These are phyloP conservation scores for Mycena albidolilacea DNA, from an alignment of 768 basidiomycete species.

Conservation along the genomic window DNA sequence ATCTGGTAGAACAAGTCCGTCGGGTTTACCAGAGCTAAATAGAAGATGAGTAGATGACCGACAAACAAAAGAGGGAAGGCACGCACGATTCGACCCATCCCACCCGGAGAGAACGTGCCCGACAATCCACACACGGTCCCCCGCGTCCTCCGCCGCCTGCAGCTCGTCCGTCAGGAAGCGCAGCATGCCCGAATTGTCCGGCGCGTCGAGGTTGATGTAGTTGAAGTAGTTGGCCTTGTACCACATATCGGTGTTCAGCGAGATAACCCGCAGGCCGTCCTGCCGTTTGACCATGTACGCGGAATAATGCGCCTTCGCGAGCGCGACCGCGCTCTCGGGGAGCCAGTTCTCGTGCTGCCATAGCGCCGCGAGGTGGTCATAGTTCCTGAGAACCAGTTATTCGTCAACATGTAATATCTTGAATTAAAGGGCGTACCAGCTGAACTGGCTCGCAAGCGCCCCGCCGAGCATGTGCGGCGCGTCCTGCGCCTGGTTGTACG, in stretches of 20 bases:
- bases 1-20: conserved; percentile 55
- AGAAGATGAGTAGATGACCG: background rate
- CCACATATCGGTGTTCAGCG: conserved; percentile 83
- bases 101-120: conserved; percentile 56
- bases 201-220: conserved; percentile 80
- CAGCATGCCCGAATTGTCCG: conserved; percentile 83
- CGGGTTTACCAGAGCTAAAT: conserved; percentile 35
- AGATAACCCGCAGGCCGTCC: conserved; percentile 80
- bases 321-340: conserved; percentile 65
- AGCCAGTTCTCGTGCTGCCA: conserved; percentile 85
- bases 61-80: background rate
- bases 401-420: background rate
- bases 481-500: conserved; percentile 76
- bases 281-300: conserved; percentile 78
- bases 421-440: conserved; percentile 54
- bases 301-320: conserved; percentile 78
- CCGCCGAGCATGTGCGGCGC: conserved; percentile 72
- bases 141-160: conserved; percentile 83
- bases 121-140: conserved; percentile 73
- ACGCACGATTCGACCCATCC: conserved; percentile 83
- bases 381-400: conserved; percentile 59
- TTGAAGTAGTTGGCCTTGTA: conserved; percentile 75
- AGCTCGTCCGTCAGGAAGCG: conserved; percentile 84
- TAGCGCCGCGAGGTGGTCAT: conserved; percentile 78
- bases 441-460: conserved; percentile 70